Evolutionary conservation across 2,329 filamentous ascomycete genomes (phyloP).

Genomic region (Neofusicoccum cordaticola): DNA sequence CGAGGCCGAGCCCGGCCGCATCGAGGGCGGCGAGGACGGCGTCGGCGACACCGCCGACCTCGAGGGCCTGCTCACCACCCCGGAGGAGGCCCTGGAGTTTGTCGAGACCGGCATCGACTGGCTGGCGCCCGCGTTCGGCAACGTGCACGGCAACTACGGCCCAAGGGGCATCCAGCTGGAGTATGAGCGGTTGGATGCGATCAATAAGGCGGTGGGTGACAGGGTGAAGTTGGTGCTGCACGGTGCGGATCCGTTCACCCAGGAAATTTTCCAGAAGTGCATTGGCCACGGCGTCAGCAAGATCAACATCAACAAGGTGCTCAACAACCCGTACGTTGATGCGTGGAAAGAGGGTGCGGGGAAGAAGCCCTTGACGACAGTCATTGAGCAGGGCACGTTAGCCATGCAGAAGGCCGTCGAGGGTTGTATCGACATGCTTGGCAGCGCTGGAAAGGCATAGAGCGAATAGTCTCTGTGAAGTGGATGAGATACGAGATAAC

Average conservation of each 20-base stretch:
- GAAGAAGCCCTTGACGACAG: constrained; percentile 50
- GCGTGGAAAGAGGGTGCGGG: constrained; percentile 51
- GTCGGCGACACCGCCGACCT: constrained; percentile 65
- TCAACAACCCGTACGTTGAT: constrained; percentile 51
- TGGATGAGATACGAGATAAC: not conserved
- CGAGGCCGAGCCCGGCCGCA: constrained; percentile 69
- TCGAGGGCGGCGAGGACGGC: constrained; percentile 73
- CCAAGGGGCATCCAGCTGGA: constrained; percentile 50
- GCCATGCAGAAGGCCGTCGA: constrained; percentile 57
- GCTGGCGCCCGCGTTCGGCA: constrained; percentile 72
- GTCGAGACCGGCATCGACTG: constrained; percentile 70
- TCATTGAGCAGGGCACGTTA: constrained; percentile 55
- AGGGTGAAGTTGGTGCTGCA: constrained; percentile 56
- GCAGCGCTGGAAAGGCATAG: constrained; percentile 35
- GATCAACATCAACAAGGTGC: constrained; percentile 59
- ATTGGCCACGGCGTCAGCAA: constrained; percentile 56
- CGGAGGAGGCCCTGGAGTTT: constrained; percentile 68
- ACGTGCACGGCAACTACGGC: constrained; percentile 55
- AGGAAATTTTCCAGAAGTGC: constrained; percentile 54
- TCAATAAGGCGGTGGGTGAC: constrained; percentile 49
- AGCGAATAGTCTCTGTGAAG: too few relatives aligned
- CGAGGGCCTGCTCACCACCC: constrained; percentile 63
- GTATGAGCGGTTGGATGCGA: constrained; percentile 52
- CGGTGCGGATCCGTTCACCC: constrained; percentile 57
- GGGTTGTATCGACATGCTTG: constrained; percentile 54